Percentiles rank a stretch among this genome's conserved stretches.
phyloP scores from a whole-genome alignment of 2,329 filamentous ascomycete species.

The Paraconiothyrium sp. region DNA sequence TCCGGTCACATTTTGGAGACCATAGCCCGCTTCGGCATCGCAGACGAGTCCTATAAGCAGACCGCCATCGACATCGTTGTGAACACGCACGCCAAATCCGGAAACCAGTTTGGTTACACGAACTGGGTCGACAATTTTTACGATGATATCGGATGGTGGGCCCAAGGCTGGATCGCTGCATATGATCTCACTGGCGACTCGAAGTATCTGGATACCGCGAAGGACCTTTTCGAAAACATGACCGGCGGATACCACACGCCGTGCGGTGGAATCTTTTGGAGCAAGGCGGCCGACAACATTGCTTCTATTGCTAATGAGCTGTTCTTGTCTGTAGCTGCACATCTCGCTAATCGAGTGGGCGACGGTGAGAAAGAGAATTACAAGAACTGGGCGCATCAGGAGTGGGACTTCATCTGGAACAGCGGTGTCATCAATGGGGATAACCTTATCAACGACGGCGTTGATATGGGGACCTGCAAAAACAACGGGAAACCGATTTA shows the following conservation, averaged over 20 bases:
- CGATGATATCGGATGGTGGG: conserved; percentile 75
- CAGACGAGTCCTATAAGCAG: conserved; percentile 39
- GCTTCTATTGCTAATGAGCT: conserved; percentile 68
- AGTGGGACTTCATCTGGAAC: conserved; percentile 64
- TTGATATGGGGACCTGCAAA: conserved; percentile 57
- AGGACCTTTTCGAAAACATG: conserved; percentile 66
- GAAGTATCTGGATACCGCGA: conserved; percentile 64
- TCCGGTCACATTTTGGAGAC: conserved; percentile 49
- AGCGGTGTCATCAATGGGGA: conserved; percentile 63
- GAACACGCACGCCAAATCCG: conserved; percentile 46
- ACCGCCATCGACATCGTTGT: conserved; percentile 41
- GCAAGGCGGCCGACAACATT: conserved; percentile 62
- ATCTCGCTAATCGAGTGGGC: conserved; percentile 61
- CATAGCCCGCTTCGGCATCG: conserved; percentile 42
- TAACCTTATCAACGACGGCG: conserved; percentile 64
- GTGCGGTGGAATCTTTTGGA: conserved; percentile 66
- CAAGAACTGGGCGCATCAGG: conserved; percentile 59
- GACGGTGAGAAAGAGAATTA: conserved; percentile 52
- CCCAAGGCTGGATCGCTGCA: conserved; percentile 65
- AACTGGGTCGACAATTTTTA: too few relatives aligned
- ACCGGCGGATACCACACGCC: conserved; percentile 59
- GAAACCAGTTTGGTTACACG: conserved; percentile 35
- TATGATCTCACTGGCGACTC: conserved; percentile 64
- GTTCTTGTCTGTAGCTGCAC: conserved; percentile 63
- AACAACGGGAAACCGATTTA: conserved; percentile 63